These are phyloP conservation scores for Parastagonospora avenae DNA, from an alignment of 2,329 filamentous ascomycete species.

Conservation along the genomic window DNA sequence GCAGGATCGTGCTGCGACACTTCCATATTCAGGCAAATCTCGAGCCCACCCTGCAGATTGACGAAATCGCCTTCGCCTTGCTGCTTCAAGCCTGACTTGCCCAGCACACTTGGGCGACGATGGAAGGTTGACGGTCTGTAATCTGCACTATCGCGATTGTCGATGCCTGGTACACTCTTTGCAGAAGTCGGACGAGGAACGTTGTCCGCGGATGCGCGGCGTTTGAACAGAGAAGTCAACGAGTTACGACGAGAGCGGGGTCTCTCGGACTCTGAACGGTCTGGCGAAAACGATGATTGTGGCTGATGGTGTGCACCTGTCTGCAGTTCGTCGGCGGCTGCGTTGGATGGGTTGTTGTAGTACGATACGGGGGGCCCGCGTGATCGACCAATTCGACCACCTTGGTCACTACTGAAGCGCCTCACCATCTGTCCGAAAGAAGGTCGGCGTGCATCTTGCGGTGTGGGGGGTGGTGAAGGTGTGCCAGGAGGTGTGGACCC, in stretches of 20 bases:
- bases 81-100: constrained; percentile 46
- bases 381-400: constrained; percentile 30
- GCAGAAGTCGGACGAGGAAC: constrained; percentile 29
- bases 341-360: constrained; percentile 44
- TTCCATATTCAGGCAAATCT: constrained; percentile 88
- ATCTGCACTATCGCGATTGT: constrained; percentile 16
- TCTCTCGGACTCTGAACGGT: constrained; percentile 33
- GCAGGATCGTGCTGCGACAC: constrained; percentile 83
- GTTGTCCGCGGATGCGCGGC: constrained; percentile 38
- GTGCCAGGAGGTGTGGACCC: constrained; percentile 75
- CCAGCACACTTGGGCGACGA: constrained; percentile 51
- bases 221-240: constrained; percentile 40
- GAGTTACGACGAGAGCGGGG: constrained; percentile 43
- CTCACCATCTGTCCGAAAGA: constrained; percentile 50
- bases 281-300: constrained; percentile 44
- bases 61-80: constrained; percentile 52
- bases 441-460: constrained; percentile 24
- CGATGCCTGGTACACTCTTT: constrained; percentile 27
- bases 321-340: constrained; percentile 37
- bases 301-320: constrained; percentile 26
- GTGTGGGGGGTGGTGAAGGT: constrained; percentile 45
- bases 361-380: constrained; percentile 45
- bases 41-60: constrained; percentile 81
- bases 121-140: constrained; percentile 50
- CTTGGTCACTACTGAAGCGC: constrained; percentile 42